Evolutionary conservation across 352 stramenopile species (phyloP).

Genomic region (Phytophthora macrochlamydospora): DNA sequence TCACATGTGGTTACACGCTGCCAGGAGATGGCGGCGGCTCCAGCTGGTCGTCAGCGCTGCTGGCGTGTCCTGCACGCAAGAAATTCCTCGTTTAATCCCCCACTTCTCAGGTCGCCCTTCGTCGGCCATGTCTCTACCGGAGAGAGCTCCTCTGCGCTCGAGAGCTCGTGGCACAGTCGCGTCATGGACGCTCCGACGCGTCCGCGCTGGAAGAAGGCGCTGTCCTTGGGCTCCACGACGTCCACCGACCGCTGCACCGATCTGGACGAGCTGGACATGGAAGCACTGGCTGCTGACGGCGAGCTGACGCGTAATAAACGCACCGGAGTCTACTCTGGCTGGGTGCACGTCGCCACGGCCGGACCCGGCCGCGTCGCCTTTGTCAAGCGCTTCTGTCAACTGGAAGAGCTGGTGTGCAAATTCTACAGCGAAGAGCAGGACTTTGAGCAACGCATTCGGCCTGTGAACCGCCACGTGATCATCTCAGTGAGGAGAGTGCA

Average conservation of each 20-base stretch:
- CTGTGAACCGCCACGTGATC: conserved; percentile 42
- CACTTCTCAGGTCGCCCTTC: background rate
- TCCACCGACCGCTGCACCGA: conserved; percentile 37
- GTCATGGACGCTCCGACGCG: conserved; percentile 16
- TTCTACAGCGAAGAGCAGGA: conserved; percentile 40
- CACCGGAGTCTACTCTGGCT: conserved; percentile 39
- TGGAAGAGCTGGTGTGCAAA: conserved; percentile 48
- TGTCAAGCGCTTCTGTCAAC: conserved; percentile 39
- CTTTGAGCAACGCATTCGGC: conserved; percentile 4
- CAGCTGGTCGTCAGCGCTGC: too few species aligned
- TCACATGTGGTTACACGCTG: background rate
- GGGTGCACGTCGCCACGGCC: conserved; percentile 36
- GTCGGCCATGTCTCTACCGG: background rate
- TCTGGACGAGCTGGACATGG: conserved; percentile 35
- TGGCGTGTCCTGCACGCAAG: background rate
- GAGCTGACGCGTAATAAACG: conserved; percentile 25
- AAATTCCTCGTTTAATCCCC: background rate
- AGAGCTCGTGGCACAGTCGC: conserved; percentile 15
- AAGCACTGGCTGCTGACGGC: conserved; percentile 16
- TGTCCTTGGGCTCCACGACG: conserved; percentile 26
- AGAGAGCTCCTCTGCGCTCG: conserved; percentile 15
- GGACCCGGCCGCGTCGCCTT: conserved; percentile 17
- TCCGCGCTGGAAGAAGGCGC: conserved; percentile 33
- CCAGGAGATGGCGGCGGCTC: too few species aligned
- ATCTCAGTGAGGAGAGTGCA: conserved; percentile 44